Conservation (phyloP, 2,329 filamentous ascomycete genomes). For the Botryotinia narcissicola region DNA sequence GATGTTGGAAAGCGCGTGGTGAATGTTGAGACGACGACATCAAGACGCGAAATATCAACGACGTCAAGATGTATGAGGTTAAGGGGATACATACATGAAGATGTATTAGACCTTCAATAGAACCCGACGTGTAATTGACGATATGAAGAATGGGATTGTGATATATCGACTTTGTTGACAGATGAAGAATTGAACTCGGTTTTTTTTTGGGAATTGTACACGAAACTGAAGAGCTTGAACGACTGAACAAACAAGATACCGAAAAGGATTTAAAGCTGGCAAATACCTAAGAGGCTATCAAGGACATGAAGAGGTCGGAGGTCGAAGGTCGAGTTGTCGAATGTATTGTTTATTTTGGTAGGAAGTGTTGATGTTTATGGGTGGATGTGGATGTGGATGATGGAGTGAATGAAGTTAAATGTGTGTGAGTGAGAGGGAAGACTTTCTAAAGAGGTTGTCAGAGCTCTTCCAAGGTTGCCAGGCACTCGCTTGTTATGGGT, state of each 20-base stretch:
- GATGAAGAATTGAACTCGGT: conserved; percentile 18
- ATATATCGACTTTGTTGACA: conserved; percentile 30
- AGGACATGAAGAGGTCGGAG: background rate
- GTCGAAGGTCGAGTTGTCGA: background rate
- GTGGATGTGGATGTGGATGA: conserved; percentile 11
- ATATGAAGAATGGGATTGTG: conserved; percentile 18
- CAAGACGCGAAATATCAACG: conserved; percentile 30
- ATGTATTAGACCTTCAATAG: conserved; percentile 1
- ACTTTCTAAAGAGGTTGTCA: conserved; percentile 13
- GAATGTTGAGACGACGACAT: conserved; percentile 4
- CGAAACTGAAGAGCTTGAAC: conserved; percentile 12
- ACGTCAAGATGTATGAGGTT: background rate
- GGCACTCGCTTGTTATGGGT: conserved; percentile 17
- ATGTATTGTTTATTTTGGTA: background rate
- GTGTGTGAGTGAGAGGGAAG: conserved; percentile 4
- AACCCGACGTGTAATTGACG: conserved; percentile 25
- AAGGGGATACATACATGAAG: conserved; percentile 31
- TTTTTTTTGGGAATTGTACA: conserved; percentile 9
- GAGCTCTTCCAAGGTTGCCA: conserved; percentile 15
- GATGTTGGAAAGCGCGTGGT: conserved; percentile 30
- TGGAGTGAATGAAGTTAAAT: conserved; percentile 7
- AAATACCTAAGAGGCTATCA: conserved; percentile 6
- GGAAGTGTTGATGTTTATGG: conserved; percentile 1
- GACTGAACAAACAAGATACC: conserved; percentile 17
- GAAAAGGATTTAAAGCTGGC: conserved; percentile 8